Evolutionary conservation across 2,329 filamentous ascomycete species (phyloP).

Genomic region (Pyricularia grisea): DNA sequence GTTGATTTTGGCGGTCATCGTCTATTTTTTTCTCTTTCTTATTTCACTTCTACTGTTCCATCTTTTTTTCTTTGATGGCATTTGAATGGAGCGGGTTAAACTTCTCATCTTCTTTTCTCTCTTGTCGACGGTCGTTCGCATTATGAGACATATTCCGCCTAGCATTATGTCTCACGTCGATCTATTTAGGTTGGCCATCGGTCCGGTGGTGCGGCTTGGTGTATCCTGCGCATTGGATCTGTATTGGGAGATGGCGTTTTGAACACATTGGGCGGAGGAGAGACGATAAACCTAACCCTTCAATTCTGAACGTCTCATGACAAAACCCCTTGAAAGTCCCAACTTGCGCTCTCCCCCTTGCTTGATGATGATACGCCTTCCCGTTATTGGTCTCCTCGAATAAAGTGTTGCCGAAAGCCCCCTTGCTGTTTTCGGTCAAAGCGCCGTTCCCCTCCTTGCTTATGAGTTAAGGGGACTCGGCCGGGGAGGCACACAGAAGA

Average conservation of each 20-base stretch:
- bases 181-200: background rate
- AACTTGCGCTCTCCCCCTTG: background rate
- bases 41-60: background rate
- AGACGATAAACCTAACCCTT: background rate
- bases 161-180: background rate
- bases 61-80: background rate
- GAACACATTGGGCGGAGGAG: background rate
- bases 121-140: background rate
- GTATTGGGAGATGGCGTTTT: background rate
- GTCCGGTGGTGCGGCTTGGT: background rate
- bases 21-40: background rate
- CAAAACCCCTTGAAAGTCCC: background rate
- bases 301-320: background rate
- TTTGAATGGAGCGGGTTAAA: background rate
- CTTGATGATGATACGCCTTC: background rate
- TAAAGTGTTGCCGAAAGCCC: background rate
- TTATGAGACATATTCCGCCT: background rate
- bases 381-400: background rate
- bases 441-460: background rate
- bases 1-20: constrained; percentile 1
- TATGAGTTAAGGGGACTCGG: background rate
- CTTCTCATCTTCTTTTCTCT: background rate
- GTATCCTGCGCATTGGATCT: background rate
- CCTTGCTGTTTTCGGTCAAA: background rate
- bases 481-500: background rate